Evolutionary conservation across 169 alveolate genomes (phyloP), one percentile per base, ranked within the genome.

Genomic region (Hammondia hammondi): DNA sequence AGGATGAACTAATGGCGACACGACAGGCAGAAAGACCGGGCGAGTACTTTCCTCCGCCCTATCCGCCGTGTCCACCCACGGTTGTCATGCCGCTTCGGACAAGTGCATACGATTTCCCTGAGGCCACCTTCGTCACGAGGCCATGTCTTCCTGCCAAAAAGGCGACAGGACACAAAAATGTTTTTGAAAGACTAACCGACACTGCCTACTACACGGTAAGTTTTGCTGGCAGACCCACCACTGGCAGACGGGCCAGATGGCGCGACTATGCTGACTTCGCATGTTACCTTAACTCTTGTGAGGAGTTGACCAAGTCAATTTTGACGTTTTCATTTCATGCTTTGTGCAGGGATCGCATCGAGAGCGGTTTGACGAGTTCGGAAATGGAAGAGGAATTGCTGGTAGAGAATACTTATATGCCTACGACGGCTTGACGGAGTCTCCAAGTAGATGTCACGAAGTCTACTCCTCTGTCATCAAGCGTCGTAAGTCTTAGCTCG

Each of bases 321-420:
- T 0, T 0, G 19, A 19, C 37, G 43, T 37, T 82, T 27, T 52
- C 27, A 17, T 24, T 35, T 93, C 70, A 85, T 77, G 37, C 10
- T 71, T 57, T 37, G 39, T 82, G 39, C 92, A 94, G 93, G 97
- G 97, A 2, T 92, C 95, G 12, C 99, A 98, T 81, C 96, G 97
- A 91, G 97, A 98, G 27, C 95, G 98, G 19, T 98, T 98, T 84
- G 99, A 97, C 72, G 98, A 97, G 89, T 94, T 95, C 85, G 98
- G 98, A 45, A 97, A 97, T 43, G 98, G 99, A 0, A 91, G 97
- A 2, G 98, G 98, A 7, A 81, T 96, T 29, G 98, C 98, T n/a
- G 98, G 98, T 14, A 95, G 98, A 88, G 98, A 97, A 95, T 92
- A 97, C 72, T 37, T 96, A 37, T 95, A 91, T 93, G 84, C 95